Evolutionary conservation across 768 basidiomycete species (phyloP).

Genomic region (Lentinula aciculospora): DNA sequence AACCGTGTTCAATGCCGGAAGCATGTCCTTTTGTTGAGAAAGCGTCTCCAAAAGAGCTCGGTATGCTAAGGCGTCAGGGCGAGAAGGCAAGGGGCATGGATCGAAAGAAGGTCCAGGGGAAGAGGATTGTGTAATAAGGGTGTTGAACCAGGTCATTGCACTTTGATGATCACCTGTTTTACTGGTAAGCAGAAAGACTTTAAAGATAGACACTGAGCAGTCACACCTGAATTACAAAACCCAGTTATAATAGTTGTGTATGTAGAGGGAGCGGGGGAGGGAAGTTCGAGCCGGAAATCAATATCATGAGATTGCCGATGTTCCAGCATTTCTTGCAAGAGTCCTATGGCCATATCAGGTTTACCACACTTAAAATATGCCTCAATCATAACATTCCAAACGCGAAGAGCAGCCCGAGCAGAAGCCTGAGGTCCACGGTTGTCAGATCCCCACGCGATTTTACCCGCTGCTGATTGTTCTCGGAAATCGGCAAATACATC

Average conservation of each 20-base stretch:
- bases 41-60: conserved; percentile 45
- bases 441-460: conserved; percentile 24
- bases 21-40: conserved; percentile 45
- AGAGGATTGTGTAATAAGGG: conserved; percentile 42
- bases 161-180: conserved; percentile 44
- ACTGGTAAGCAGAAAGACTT: background rate
- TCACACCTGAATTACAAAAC: conserved; percentile 42
- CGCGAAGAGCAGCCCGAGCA: conserved; percentile 33
- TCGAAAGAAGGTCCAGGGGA: conserved; percentile 30
- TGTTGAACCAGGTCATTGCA: conserved; percentile 69
- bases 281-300: conserved; percentile 18
- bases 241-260: conserved; percentile 60
- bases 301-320: conserved; percentile 16
- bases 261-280: conserved; percentile 56
- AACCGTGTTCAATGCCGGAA: conserved; percentile 52
- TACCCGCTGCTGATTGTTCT: conserved; percentile 30
- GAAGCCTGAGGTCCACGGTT: conserved; percentile 8
- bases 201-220: background rate
- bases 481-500: conserved; percentile 61
- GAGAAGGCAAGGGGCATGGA: conserved; percentile 34
- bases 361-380: conserved; percentile 63
- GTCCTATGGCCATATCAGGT: conserved; percentile 54
- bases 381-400: conserved; percentile 76
- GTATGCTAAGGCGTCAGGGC: conserved; percentile 56
- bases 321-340: conserved; percentile 71